Percentiles rank a stretch among this genome's conserved stretches.
Conservation (phyloP, 2,329 filamentous ascomycete genomes). For the Neofusicoccum laricinum region DNA sequence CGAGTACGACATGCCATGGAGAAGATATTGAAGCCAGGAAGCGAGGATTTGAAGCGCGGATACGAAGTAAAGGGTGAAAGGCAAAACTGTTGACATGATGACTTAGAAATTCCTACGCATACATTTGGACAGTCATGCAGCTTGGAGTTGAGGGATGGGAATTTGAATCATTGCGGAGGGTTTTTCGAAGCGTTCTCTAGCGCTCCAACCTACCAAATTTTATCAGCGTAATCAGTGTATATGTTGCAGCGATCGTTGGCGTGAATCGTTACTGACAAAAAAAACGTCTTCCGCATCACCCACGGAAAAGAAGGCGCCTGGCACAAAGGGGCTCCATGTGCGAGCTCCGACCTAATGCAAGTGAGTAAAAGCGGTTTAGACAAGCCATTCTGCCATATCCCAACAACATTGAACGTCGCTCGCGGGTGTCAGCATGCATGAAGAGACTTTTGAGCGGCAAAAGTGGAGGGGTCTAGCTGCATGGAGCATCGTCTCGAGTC, state of each 20-base stretch:
- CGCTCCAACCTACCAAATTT: no score
- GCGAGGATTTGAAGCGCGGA: neutral
- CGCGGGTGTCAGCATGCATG: neutral
- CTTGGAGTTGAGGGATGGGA: neutral
- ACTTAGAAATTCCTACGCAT: neutral
- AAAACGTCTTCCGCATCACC: no score
- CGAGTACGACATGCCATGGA: slow-evolving; percentile 15
- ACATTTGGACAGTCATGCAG: neutral
- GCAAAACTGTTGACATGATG: neutral
- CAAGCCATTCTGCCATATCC: neutral
- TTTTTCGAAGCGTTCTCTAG: neutral
- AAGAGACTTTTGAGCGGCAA: neutral
- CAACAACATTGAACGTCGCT: neutral
- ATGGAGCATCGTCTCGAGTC: neutral
- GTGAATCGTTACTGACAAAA: no score
- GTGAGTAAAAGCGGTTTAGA: neutral
- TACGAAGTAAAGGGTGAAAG: neutral
- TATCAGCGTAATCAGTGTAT: no score
- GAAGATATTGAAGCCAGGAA: neutral
- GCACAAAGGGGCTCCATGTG: no score
- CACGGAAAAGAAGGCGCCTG: no score
- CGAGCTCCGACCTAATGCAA: neutral
- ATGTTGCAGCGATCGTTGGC: no score
- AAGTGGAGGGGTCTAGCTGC: neutral
- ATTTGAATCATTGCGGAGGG: neutral